Base-by-base conservation (phyloP, 2,329 filamentous ascomycete genomes). In the Penicillium corylophilum region DNA sequence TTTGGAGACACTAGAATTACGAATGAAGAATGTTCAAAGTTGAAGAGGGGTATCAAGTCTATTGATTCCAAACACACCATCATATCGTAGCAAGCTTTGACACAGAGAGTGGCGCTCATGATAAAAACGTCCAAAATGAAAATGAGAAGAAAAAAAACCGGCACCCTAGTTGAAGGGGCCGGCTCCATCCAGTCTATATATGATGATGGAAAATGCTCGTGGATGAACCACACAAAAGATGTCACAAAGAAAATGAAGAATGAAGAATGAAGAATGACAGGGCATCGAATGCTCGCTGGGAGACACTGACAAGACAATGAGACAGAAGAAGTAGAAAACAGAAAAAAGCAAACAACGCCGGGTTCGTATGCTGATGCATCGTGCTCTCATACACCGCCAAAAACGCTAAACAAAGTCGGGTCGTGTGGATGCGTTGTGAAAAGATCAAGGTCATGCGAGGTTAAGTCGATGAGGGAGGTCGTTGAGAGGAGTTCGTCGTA, bases 361-460 rank as follows among this genome's bases (percentile, higher is more conserved):
- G 41, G 28, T 53, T 57, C 56, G 44, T 54, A 59, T 63, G 60
- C 60, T 59, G 47, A 62, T 62, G 61, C 61, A 56, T 63, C 60
- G 36, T 63, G 57, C 58, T 61, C 54, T 63, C 60, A 61, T 63
- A 60, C 61, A 62, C 61, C 58, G 56, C 59, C 59, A 62, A 60
- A 59, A 58, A 61, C 54, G 60, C 60, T 62, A 57, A 61, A 36
- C 53, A 55, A 55, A 47, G 54, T 51, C 50, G 46, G 51, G 47
- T 59, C 50, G 31, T 57, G 43, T 55, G 53, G 50, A 51, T 56
- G 55, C 44, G 52, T 43, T 43, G 35, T 46, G 23, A 26, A 35
- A 44, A 40, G 26, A 10, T 28, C 26, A 28, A 38, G 44, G 42
- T 54, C 50, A 60, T 59, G 44, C 46, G 44, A 43, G 38, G 35